These are phyloP conservation scores for Sequoia sempervirens DNA, from an alignment of 75 land plant species.

Conservation along the genomic window DNA sequence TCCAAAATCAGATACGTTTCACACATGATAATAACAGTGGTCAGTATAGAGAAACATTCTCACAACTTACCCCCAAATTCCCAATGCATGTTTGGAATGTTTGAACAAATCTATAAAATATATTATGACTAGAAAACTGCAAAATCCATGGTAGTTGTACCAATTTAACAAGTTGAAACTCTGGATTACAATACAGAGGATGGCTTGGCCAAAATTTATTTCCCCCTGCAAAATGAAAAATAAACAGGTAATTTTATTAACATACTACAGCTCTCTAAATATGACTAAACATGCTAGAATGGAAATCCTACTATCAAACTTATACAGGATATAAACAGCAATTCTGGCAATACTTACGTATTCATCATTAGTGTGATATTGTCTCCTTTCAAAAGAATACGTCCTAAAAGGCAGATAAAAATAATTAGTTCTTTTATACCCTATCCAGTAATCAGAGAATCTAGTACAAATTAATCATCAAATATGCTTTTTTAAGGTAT, in stretches of 20 bases:
- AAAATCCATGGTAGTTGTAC: neutral
- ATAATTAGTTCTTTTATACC: neutral
- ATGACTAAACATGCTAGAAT: neutral
- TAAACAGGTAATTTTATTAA: neutral
- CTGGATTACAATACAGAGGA: neutral
- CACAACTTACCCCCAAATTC: neutral
- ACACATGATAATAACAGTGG: neutral
- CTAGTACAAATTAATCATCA: neutral
- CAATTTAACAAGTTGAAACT: neutral
- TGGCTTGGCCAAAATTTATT: neutral
- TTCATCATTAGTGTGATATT: constrained; percentile 94
- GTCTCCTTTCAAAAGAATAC: constrained; percentile 88
- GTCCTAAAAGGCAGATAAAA: constrained; percentile 33
- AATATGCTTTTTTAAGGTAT: neutral
- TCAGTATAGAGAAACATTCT: neutral
- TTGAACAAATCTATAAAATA: neutral
- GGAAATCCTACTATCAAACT: neutral
- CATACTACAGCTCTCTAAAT: neutral
- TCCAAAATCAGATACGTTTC: neutral
- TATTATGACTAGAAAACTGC: neutral
- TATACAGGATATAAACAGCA: neutral
- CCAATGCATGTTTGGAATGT: neutral
- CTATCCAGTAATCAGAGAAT: neutral
- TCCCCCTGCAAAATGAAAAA: constrained; percentile 1
- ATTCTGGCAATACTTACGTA: constrained; percentile 43